These are phyloP conservation scores for Erodium moschatum DNA, from an alignment of 441 rosid species.

Conservation along the genomic window DNA sequence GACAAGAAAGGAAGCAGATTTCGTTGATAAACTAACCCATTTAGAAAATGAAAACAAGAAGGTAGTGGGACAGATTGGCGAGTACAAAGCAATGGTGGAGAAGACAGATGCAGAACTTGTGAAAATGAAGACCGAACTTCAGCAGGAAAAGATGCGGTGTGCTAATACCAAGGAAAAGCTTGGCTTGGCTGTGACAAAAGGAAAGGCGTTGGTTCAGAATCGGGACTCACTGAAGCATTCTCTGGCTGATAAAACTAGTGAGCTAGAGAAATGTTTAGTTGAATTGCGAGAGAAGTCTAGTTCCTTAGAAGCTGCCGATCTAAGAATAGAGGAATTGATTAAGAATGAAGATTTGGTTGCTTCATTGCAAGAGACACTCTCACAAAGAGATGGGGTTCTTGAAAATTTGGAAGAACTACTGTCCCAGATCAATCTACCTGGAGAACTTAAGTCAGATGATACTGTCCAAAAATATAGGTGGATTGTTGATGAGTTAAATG, in stretches of 20 bases:
- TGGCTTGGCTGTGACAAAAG: constrained; percentile 89
- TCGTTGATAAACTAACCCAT: constrained; percentile 38
- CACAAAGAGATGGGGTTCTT: constrained; percentile 37
- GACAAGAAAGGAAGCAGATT: constrained; percentile 46
- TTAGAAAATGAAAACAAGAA: constrained; percentile 49
- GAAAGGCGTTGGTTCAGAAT: constrained; percentile 87
- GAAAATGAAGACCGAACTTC: constrained; percentile 46
- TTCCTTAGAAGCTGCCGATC: constrained; percentile 53
- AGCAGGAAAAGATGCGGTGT: constrained; percentile 69
- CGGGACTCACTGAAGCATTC: constrained; percentile 75
- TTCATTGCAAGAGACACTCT: constrained; percentile 54
- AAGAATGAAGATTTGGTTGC: constrained; percentile 44
- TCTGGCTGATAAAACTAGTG: constrained; percentile 54
- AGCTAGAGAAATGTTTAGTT: constrained; percentile 59
- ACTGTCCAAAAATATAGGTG: constrained; percentile 26
- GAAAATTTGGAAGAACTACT: constrained; percentile 48
- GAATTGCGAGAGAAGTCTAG: constrained; percentile 54
- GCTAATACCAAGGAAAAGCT: constrained; percentile 84
- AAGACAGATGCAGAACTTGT: constrained; percentile 38
- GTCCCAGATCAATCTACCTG: constrained; percentile 39
- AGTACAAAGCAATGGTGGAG: constrained; percentile 39
- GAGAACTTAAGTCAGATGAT: constrained; percentile 48
- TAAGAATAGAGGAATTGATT: constrained; percentile 44
- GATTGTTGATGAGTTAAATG: constrained; percentile 15
- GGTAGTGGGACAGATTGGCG: constrained; percentile 49